Base-by-base conservation (phyloP, 805 yeast genomes). In the Ogataea methylovora region DNA sequence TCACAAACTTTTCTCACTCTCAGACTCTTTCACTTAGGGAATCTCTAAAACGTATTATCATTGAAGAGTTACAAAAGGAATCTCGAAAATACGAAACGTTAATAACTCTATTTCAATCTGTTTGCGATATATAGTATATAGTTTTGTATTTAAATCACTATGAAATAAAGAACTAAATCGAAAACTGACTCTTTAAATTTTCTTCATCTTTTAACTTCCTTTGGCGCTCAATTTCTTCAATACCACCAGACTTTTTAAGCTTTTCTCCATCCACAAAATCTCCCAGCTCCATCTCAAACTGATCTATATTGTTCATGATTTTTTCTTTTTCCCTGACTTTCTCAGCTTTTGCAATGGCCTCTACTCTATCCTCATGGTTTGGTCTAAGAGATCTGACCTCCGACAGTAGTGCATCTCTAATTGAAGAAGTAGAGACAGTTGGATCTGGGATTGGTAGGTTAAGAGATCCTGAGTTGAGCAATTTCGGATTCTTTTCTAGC, bases 291-390 rank as follows among this genome's bases (percentile, higher is more conserved):
- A 83, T 87, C 52, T 82, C 84, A 49, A 90, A 90, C 35, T 79
- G 80, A 42, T 76, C 80, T 17, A 61, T 52, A 29, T 63, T 59
- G 40, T 73, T 60, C 42, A 77, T 59, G 38, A 71, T 79, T 37
- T 72, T 70, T 50, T 85, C 94, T 43, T 70, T 76, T 46, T 76
- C 76, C 49, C 97, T 69, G 18, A 86, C 51, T 49, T 77, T 77
- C 48, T 90, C 97, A 1, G 97, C 95, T 39, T 75, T 79, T 46
- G 76, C 82, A 24, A 92, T 83, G 0, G 99, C 99, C 44, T 84
- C 94, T 2, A 86, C 65, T 33, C 99, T 69, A 26, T 76, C 65
- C 27, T 84, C 85, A 52, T 87, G 96, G 49, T 92, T 78, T 1
- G 97, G 97, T 35, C 66, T 71, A 33, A 92, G 58, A 0, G 85